Base-by-base conservation (phyloP, 2,329 filamentous ascomycete species). In the Hypomyces perniciosus region DNA sequence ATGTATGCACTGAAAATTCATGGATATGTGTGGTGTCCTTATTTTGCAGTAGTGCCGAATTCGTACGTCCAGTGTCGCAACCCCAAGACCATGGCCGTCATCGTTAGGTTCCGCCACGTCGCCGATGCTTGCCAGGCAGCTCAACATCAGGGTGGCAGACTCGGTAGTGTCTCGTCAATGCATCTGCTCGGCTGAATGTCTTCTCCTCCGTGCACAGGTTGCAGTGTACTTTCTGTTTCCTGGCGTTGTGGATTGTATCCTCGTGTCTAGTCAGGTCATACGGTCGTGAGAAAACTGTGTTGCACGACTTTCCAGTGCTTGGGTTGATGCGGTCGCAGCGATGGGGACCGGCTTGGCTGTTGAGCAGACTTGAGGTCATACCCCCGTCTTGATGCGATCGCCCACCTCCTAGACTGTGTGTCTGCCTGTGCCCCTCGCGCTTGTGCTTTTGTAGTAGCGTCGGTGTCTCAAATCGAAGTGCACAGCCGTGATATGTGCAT, bases 191-290 rank as follows among this genome's bases (percentile, higher is more conserved):
- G 60, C 90, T 96, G 65, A 99, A 99, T 0, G 90, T 95, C 78
- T 97, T 97, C 64, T 97, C 92, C 62, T 97, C 91, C 2, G 88
- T 90, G 71, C 93, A 99, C 44, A 96, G 73, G 56, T 91, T 84
- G 69, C 93, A 99, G 41, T 90, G 85, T 6, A 96, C 90, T 74
- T 97, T 97, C 68, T 91, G 85, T 76, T 96, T 96, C 61, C 88
- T 84, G 1, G 84, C 85, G 61, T 96, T 96, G 78, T 97, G 93
- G 57, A 97, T 97, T 0, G 93, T 97, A 59, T 96, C 92, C 68
- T 99, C 93, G 65, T 99, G 93, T 26, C 93, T 80, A 0, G 93
- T 99, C 47, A 99, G 78, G 68, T 99, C 93, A 75, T 99, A 99
- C 1, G 93, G 93, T 20, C 93, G 79, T 1, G 92, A 96, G 70